phyloP scores from a whole-genome alignment of 371 early-diverging fungal species.

The Syncephalastrum sp. region DNA sequence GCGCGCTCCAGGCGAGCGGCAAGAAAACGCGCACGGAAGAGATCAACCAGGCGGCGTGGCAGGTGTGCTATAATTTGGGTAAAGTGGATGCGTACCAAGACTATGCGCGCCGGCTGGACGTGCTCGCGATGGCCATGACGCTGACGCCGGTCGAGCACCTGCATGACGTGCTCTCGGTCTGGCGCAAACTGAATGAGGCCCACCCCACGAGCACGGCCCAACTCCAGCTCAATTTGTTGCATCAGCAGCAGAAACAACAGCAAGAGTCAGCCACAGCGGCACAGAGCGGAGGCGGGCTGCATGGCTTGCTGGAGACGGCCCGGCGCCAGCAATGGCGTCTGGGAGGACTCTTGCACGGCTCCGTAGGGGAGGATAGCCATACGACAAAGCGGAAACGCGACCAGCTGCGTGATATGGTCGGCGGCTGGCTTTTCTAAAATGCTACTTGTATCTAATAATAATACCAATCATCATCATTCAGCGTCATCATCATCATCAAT shows the following conservation, averaged over 20 bases:
- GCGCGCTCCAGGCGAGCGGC: constrained; percentile 4
- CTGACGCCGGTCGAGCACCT: constrained; percentile 61
- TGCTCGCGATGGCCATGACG: constrained; percentile 62
- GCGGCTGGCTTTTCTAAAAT: constrained; percentile 16
- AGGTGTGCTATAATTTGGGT: constrained; percentile 55
- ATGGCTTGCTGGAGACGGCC: constrained; percentile 12
- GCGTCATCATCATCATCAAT: too few species aligned
- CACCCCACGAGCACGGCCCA: constrained; percentile 18
- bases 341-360: constrained; percentile 6
- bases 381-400: constrained; percentile 14
- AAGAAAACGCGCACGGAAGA: constrained; percentile 31
- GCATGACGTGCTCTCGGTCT: constrained; percentile 52
- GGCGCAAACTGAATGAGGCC: constrained; percentile 52
- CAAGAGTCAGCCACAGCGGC: too few species aligned
- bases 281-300: neutral
- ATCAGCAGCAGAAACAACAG: too few species aligned
- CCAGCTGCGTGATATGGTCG: constrained; percentile 19
- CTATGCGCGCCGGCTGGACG: constrained; percentile 46
- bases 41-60: constrained; percentile 53
- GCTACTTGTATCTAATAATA: too few species aligned
- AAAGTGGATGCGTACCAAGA: constrained; percentile 44
- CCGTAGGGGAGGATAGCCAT: constrained; percentile 9
- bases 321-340: constrained; percentile 12
- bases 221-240: constrained; percentile 3
- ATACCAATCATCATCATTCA: too few species aligned